Conservation (phyloP, 495 filamentous ascomycete genomes). For the Lasiosphaeris hirsuta region DNA sequence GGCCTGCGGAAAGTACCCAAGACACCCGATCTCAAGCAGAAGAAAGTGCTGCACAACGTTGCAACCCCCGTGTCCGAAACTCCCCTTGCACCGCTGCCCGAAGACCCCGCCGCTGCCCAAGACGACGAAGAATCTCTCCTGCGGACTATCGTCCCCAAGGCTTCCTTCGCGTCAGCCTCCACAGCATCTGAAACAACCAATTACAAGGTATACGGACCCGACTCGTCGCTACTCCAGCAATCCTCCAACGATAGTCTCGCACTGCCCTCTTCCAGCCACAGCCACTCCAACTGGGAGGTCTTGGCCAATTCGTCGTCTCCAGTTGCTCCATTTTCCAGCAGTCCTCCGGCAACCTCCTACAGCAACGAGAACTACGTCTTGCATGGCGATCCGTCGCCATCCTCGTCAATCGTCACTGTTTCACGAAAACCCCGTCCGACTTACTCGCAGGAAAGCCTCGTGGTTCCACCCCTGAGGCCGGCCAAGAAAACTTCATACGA, state of each 20-base stretch:
- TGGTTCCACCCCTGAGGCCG: constrained; percentile 48
- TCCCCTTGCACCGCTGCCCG: constrained; percentile 42
- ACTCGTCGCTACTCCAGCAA: constrained; percentile 28
- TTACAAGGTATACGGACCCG: constrained; percentile 49
- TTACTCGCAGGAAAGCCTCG: constrained; percentile 54
- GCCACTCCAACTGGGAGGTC: constrained; percentile 39
- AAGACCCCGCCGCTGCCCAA: constrained; percentile 23
- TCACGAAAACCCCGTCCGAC: constrained; percentile 30
- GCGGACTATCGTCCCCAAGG: constrained; percentile 33
- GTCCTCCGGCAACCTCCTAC: constrained; percentile 26
- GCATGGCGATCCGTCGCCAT: constrained; percentile 40
- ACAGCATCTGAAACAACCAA: constrained; percentile 51
- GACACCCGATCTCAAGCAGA: constrained; percentile 47
- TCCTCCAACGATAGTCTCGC: constrained; percentile 34
- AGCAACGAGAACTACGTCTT: constrained; percentile 45
- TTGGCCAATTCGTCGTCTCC: constrained; percentile 38
- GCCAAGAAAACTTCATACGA: constrained; percentile 45
- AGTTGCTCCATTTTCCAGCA: constrained; percentile 22
- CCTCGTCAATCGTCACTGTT: constrained; percentile 33
- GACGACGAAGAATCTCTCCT: constrained; percentile 23
- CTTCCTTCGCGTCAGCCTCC: constrained; percentile 43
- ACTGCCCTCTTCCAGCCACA: constrained; percentile 34
- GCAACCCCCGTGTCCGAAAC: constrained; percentile 25
- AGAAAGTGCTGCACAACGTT: constrained; percentile 28
- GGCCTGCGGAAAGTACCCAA: constrained; percentile 52